Conservation (phyloP, 1,139 yeast species). For the Protomyces pachydermus region DNA sequence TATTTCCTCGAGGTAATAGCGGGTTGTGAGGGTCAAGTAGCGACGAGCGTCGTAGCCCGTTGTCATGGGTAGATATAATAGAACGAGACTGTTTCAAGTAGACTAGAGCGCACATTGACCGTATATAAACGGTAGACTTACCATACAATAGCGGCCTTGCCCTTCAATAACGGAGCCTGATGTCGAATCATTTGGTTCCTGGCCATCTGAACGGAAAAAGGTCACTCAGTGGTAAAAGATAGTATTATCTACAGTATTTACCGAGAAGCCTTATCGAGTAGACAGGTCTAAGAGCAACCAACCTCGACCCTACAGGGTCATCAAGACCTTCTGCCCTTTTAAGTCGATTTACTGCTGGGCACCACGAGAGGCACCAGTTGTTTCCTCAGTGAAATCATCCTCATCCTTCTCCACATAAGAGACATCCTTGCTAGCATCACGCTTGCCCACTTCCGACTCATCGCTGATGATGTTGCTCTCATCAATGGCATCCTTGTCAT, state of each 20-base stretch:
- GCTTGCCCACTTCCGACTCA: conserved; percentile 16
- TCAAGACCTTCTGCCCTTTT: too few relatives aligned
- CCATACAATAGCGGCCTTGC: not conserved
- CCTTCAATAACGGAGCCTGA: not conserved
- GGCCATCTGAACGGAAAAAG: too few relatives aligned
- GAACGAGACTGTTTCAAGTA: too few relatives aligned
- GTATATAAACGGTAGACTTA: not conserved
- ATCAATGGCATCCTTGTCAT: conserved; percentile 25
- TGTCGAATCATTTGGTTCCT: too few relatives aligned
- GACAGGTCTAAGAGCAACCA: too few relatives aligned
- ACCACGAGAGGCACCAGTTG: not conserved
- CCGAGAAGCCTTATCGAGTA: too few relatives aligned
- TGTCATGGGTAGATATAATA: not conserved
- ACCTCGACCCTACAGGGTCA: too few relatives aligned
- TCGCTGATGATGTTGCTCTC: conserved; percentile 19
- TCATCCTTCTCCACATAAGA: conserved; percentile 7
- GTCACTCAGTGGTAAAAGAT: too few relatives aligned
- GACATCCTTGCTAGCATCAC: conserved; percentile 11
- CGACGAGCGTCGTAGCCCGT: not conserved
- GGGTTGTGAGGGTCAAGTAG: not conserved
- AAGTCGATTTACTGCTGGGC: not conserved
- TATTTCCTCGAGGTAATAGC: not conserved
- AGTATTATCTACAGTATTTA: too few relatives aligned
- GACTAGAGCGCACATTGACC: too few relatives aligned
- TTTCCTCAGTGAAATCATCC: conserved; percentile 8